These are phyloP conservation scores for Pezicula radicicola DNA, from an alignment of 2,329 filamentous ascomycete genomes.

Conservation along the genomic window DNA sequence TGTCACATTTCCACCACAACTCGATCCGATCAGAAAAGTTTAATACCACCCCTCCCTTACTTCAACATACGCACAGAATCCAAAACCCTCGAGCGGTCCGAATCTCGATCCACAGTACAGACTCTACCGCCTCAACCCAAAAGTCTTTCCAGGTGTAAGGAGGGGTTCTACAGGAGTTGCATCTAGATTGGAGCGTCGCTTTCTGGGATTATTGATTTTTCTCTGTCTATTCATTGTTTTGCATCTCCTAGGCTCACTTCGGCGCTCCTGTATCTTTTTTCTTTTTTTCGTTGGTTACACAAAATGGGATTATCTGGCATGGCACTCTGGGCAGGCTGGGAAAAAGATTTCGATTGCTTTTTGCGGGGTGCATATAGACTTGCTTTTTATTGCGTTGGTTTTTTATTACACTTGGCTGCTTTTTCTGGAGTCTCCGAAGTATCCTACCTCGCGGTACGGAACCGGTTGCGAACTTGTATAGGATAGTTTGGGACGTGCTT, in stretches of 20 bases:
- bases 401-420: slow-evolving; percentile 7
- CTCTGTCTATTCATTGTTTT: background rate
- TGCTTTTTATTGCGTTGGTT: slow-evolving; percentile 8
- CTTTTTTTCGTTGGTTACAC: slow-evolving; percentile 14
- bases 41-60: slow-evolving; percentile 13
- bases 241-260: slow-evolving; percentile 4
- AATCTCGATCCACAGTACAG: slow-evolving; percentile 23
- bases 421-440: slow-evolving; percentile 1
- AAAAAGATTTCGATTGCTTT: slow-evolving; percentile 13
- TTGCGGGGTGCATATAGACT: slow-evolving; percentile 19
- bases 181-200: slow-evolving; percentile 7
- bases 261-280: slow-evolving; percentile 10
- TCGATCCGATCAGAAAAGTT: slow-evolving; percentile 1
- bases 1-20: background rate
- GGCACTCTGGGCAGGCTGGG: slow-evolving; percentile 15
- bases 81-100: slow-evolving; percentile 9
- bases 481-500: slow-evolving; percentile 13
- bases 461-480: slow-evolving; percentile 13
- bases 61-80: slow-evolving; percentile 1
- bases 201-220: background rate
- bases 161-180: slow-evolving; percentile 5
- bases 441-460: slow-evolving; percentile 12
- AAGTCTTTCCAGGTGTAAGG: slow-evolving; percentile 3
- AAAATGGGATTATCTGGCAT: slow-evolving; percentile 16
- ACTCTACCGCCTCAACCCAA: background rate